A percentile compares a stretch with the other conserved stretches of the same genome.
These are phyloP conservation scores for Fragaria iinumae DNA, from an alignment of 306 rosid species.

Conservation along the genomic window DNA sequence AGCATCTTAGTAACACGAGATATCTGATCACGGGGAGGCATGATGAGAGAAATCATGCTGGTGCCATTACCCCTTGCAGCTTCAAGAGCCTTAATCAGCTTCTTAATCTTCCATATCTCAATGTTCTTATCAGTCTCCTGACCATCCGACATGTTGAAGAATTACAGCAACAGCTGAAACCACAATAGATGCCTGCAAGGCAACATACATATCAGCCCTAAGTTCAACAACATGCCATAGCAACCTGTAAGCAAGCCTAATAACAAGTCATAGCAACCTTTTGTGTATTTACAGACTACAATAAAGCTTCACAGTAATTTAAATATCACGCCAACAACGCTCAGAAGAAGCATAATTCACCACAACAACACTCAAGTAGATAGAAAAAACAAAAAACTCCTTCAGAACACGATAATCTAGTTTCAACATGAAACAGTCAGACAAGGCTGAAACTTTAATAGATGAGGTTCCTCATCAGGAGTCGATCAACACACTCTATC, in stretches of 20 bases:
- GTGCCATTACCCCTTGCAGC: conserved; percentile 91
- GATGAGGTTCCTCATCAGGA: neutral
- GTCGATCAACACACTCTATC: neutral
- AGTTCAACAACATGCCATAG: neutral
- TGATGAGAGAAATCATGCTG: conserved; percentile 89
- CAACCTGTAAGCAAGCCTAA: neutral
- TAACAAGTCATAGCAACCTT: neutral
- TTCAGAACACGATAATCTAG: neutral
- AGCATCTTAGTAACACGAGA: conserved; percentile 93
- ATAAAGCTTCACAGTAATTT: neutral
- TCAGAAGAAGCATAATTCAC: neutral
- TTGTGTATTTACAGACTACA: neutral
- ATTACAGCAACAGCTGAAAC: conserved; percentile 22
- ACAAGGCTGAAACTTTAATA: neutral
- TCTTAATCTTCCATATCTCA: conserved; percentile 93
- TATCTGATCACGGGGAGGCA: conserved; percentile 93
- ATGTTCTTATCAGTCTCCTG: conserved; percentile 89
- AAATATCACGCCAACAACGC: neutral
- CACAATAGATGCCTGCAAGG: conserved; percentile 7
- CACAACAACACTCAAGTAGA: neutral
- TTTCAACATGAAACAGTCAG: conserved; percentile 1
- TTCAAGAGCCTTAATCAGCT: conserved; percentile 83
- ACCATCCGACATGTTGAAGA: conserved; percentile 56
- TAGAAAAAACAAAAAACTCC: neutral
- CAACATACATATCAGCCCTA: neutral